Percentiles rank a stretch among this genome's conserved stretches.
Conservation (phyloP, 306 rosid genomes). For the Fragaria iinumae region DNA sequence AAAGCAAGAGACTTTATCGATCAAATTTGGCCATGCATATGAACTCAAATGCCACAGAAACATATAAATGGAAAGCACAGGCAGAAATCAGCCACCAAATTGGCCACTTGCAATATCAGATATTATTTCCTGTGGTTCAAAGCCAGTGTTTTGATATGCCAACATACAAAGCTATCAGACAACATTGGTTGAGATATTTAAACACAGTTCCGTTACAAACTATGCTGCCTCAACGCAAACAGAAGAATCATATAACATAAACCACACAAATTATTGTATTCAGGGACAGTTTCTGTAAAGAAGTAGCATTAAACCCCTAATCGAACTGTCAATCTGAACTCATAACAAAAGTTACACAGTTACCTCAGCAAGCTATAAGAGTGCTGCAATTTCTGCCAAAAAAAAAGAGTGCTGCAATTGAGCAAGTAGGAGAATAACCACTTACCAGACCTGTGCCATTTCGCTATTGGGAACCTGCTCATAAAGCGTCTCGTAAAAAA, state of each 20-base stretch:
- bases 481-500: slow-evolving; percentile 65
- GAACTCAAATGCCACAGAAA: neutral
- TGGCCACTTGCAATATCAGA: neutral
- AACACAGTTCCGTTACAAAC: neutral
- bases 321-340: neutral
- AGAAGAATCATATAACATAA: neutral
- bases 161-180: neutral
- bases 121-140: neutral
- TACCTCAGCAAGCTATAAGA: neutral
- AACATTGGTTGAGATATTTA: neutral
- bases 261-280: no score
- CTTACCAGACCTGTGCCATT: slow-evolving; percentile 88
- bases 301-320: neutral
- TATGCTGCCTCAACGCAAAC: neutral
- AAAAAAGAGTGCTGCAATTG: neutral
- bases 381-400: no score
- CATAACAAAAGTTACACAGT: neutral
- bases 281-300: no score
- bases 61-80: neutral
- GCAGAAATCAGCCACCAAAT: neutral
- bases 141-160: neutral
- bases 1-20: neutral
- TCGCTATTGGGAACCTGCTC: slow-evolving; percentile 64
- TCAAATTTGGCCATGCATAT: neutral
- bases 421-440: neutral